Evolutionary conservation across 495 filamentous ascomycete species (phyloP).

Genomic region (Penicillium alfredii): DNA sequence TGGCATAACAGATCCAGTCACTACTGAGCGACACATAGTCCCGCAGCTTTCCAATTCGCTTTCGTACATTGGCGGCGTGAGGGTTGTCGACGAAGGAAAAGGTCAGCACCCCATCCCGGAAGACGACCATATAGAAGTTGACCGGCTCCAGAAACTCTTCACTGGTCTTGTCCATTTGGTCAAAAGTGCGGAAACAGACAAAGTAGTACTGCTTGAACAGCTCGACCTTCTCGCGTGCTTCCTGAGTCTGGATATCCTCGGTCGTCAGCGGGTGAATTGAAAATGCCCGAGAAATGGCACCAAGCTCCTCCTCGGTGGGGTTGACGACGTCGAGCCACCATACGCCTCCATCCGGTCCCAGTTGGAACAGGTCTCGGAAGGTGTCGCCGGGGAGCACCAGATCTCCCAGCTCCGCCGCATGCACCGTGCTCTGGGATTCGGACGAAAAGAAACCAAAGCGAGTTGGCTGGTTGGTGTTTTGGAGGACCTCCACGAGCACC

Average conservation of each 20-base stretch:
- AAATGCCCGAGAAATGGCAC: conserved; percentile 84
- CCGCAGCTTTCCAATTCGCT: conserved; percentile 84
- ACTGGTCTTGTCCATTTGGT: conserved; percentile 66
- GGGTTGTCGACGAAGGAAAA: conserved; percentile 83
- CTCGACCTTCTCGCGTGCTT: conserved; percentile 96
- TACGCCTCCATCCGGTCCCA: conserved; percentile 67
- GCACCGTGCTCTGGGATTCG: conserved; percentile 82
- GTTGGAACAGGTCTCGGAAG: conserved; percentile 81
- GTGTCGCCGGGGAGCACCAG: conserved; percentile 82
- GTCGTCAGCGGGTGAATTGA: conserved; percentile 88
- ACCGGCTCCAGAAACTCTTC: conserved; percentile 82
- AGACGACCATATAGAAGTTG: conserved; percentile 94
- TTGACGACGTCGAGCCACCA: conserved; percentile 96
- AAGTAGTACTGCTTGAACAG: conserved; percentile 97
- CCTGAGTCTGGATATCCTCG: conserved; percentile 90
- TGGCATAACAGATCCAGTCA: conserved; percentile 98
- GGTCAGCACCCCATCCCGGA: conserved; percentile 89
- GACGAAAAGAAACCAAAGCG: conserved; percentile 96
- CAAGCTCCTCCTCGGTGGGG: conserved; percentile 82
- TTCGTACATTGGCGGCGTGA: conserved; percentile 81
- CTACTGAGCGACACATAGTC: conserved; percentile 89
- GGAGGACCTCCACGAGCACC: conserved; percentile 26
- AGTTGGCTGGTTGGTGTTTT: conserved; percentile 53
- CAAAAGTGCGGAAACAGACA: conserved; percentile 92
- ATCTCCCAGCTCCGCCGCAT: conserved; percentile 81